Evolutionary conservation across 495 filamentous ascomycete genomes (phyloP), one percentile per base, ranked within the genome.

Genomic region (Aspergillus bertholletiae): DNA sequence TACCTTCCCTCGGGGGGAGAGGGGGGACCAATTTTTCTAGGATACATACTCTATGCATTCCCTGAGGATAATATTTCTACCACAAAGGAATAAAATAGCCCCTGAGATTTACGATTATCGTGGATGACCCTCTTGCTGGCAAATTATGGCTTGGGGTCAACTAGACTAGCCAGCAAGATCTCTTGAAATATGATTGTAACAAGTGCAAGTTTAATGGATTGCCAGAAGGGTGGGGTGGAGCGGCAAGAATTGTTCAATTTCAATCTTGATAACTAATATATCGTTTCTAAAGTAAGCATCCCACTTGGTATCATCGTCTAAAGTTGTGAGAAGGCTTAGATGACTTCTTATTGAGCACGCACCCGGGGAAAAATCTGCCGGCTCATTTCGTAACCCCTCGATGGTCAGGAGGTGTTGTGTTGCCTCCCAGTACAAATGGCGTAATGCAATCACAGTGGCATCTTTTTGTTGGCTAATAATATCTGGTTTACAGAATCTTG

Each of bases 151-250:
- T 22, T 43, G 1, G 7, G 22, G 6, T 5, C 7, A 18, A 3
- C 18, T 1, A 21, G 20, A 43, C 21, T 1, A 21, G 7, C 39
- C 39, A 23, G 22, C 50, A 24, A 37, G 9, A 21, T 34, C 15
- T 21, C 47, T 22, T 46, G n/a, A 11, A 27, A 23, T 18, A 21
- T 61, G 58, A 56, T 54, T 54, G 58, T 60, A 54, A 55, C 50
- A 37, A 56, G 46, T 51, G 17, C 18, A 5, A 34, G 22, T 11
- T 22, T 7, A 53, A 6, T 5, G 30, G 18, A 22, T 23, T 11
- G n/a, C 37, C 35, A 15, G 23, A 30, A 52, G 26, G n/a, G n/a
- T n/a, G n/a, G 18, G 11, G 45, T 20, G 8, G 22, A 32, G 26
- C 35, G 26, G 18, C 20, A 43, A 43, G 20, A 12, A 23, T 7